A percentile compares a stretch with the other conserved stretches of the same genome.
Conservation (phyloP, 768 basidiomycete genomes). For the Paxillus involutus region DNA sequence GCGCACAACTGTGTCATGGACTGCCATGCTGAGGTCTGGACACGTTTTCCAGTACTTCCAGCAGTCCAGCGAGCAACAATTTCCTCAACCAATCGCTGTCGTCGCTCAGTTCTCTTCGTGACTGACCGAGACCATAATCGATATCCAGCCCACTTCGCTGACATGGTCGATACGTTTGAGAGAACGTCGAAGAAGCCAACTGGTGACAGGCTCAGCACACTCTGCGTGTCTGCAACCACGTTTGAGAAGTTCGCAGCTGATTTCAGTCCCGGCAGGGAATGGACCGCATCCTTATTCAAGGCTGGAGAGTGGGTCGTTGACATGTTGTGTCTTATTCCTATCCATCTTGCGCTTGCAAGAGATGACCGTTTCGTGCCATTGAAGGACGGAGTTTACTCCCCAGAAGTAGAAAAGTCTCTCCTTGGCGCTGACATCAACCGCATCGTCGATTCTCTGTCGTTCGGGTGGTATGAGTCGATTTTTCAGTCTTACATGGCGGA, state of each 20-base stretch:
- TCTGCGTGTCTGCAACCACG: conserved; percentile 31
- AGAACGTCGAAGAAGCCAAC: conserved; percentile 51
- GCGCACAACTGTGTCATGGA: conserved; percentile 52
- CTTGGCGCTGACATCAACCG: conserved; percentile 58
- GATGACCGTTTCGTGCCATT: conserved; percentile 63
- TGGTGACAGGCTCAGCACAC: conserved; percentile 39
- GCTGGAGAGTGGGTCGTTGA: conserved; percentile 64
- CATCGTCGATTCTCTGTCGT: conserved; percentile 54
- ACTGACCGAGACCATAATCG: conserved; percentile 34
- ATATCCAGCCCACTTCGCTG: conserved; percentile 42
- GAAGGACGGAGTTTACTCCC: conserved; percentile 54
- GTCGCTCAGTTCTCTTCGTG: conserved; percentile 43
- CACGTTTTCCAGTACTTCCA: conserved; percentile 55
- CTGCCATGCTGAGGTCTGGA: conserved; percentile 58
- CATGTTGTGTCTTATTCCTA: conserved; percentile 60
- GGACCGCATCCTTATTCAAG: conserved; percentile 38
- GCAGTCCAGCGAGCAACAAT: conserved; percentile 47
- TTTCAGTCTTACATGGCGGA: conserved; percentile 62
- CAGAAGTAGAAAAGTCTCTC: conserved; percentile 48
- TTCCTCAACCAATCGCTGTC: conserved; percentile 30
- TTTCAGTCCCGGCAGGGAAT: conserved; percentile 10
- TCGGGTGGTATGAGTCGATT: conserved; percentile 67
- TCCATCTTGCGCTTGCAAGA: conserved; percentile 58
- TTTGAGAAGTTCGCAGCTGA: conserved; percentile 24
- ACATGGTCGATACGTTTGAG: conserved; percentile 49